Base-by-base conservation (phyloP, 805 yeast genomes). In the Isabelozyma pseudorhagii region DNA sequence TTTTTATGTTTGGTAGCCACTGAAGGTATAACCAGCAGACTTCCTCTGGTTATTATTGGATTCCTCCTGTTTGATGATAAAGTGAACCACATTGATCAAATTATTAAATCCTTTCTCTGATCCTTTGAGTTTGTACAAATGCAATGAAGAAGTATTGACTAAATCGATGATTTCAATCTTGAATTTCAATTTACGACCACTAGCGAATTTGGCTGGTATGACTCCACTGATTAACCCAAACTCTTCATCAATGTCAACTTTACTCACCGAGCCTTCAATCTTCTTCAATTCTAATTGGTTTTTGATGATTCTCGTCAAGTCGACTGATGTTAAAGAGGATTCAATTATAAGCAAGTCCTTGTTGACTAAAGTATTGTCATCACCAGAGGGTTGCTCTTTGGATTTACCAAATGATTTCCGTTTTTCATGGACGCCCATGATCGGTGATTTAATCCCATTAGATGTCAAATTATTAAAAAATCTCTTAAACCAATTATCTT, bases 241-340 rank as follows among this genome's bases (percentile, higher is more conserved):
- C 47, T 70, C 75, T 46, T 75, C 78, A 49, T 72, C 77, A 38
- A 77, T 64, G 2, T 69, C 70, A 11, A 74, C 74, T 25, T 67
- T 65, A 14, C 64, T 60, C 9, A 80, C 68, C 3, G 83, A 69
- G 0, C 84, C 84, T 59, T 80, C 83, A 47, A 77, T 69, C 48
- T 69, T 63, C 56, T 78, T 77, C 58, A 79, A 61, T 52, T 70
- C 72, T 47, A 80, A 60, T 7, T 78, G 78, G 46, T 67, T 68
- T 48, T 66, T 69, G 48, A 74, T 64, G 8, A 71, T 60, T 25
- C 68, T 53, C 50, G 67, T 61, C 42, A 74, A 65, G 25, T 68
- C 69, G 5, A 28, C 46, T 3, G 77, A 58, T 10, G 56, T 52
- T 41, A 73, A 59, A 3, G 53, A 44, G 1, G 76, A 67, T 50